A percentile compares a stretch with the other conserved stretches of the same genome.
phyloP scores from a whole-genome alignment of 257 asterid genomes.

The Capsicum baccatum region DNA sequence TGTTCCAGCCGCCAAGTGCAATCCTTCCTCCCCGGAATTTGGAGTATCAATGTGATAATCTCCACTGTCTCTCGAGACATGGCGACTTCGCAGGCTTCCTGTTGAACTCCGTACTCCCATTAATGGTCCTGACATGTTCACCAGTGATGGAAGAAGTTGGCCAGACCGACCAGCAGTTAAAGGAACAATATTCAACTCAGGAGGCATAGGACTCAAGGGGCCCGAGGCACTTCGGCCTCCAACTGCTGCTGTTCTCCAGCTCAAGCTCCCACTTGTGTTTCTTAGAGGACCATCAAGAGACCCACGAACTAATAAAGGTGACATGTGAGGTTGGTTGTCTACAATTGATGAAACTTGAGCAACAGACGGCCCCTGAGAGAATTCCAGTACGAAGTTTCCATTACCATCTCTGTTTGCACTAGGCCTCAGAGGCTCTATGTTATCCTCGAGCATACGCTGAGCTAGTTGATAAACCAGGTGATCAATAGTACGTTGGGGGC shows the following conservation, averaged over 20 bases:
- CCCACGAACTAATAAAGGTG: slow-evolving; percentile 95
- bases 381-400: slow-evolving; percentile 79
- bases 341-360: slow-evolving; percentile 76
- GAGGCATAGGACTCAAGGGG: slow-evolving; percentile 92
- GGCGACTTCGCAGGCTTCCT: slow-evolving; percentile 98
- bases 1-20: slow-evolving; percentile 67
- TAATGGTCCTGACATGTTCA: slow-evolving; percentile 98
- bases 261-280: slow-evolving; percentile 94
- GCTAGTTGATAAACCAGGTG: slow-evolving; percentile 99
- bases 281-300: slow-evolving; percentile 97
- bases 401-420: slow-evolving; percentile 70
- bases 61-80: slow-evolving; percentile 96
- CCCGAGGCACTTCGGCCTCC: slow-evolving; percentile 99
- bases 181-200: slow-evolving; percentile 89
- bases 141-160: slow-evolving; percentile 92
- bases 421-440: slow-evolving; percentile 72
- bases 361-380: slow-evolving; percentile 88
- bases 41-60: slow-evolving; percentile 97
- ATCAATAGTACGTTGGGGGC: slow-evolving; percentile 98
- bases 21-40: slow-evolving; percentile 90
- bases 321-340: slow-evolving; percentile 98
- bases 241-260: slow-evolving; percentile 98
- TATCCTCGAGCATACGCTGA: slow-evolving; percentile 98
- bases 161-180: slow-evolving; percentile 92
- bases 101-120: slow-evolving; percentile 97